phyloP scores from a whole-genome alignment of 1,284 basidiomycete genomes.

The Ustilago tritici region DNA sequence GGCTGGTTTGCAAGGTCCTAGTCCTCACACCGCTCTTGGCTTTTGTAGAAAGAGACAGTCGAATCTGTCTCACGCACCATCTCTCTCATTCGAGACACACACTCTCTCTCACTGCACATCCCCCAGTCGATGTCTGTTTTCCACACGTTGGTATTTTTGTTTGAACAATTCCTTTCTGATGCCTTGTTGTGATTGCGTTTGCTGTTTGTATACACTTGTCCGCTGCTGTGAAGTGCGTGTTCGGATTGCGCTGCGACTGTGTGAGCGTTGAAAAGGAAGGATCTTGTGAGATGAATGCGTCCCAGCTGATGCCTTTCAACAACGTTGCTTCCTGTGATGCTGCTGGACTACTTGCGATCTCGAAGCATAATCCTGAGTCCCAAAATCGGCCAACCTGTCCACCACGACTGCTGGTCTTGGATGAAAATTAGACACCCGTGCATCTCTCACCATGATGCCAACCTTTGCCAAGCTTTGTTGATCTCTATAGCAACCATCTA shows the following conservation, averaged over 20 bases:
- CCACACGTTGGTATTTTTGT: background rate
- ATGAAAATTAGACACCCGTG: background rate
- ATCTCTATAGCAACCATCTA: background rate
- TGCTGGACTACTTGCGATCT: background rate
- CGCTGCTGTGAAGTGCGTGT: background rate
- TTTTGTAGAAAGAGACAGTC: constrained; percentile 2
- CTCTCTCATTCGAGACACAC: background rate
- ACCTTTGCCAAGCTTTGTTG: too few relatives aligned
- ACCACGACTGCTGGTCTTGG: background rate
- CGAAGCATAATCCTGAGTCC: too few relatives aligned
- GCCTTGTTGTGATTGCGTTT: background rate
- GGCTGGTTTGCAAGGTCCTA: constrained; percentile 50
- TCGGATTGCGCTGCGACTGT: background rate
- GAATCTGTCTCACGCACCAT: constrained; percentile 1
- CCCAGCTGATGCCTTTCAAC: background rate
- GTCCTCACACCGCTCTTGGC: background rate
- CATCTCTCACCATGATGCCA: too few relatives aligned
- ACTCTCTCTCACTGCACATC: constrained; percentile 1
- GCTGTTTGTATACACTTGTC: background rate
- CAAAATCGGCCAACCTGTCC: too few relatives aligned
- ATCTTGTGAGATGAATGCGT: background rate
- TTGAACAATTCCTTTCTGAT: constrained; percentile 4
- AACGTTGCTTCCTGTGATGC: background rate
- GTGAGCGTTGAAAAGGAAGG: background rate
- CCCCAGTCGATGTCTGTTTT: background rate